Conservation (phyloP, 192 early-diverging fungal genomes). For the Backusella luteola region DNA sequence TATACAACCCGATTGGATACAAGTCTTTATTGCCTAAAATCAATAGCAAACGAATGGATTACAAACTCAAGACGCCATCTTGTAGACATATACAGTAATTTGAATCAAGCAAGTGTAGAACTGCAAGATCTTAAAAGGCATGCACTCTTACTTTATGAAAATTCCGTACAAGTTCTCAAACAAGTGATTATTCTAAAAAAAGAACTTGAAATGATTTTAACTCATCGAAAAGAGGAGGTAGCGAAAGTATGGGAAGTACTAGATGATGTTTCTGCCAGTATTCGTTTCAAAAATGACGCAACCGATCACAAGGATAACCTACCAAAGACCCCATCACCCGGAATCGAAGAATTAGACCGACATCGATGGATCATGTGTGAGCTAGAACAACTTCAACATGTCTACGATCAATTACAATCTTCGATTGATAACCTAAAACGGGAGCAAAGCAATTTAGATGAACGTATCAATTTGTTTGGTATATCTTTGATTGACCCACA, state of each 20-base stretch:
- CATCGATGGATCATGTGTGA: conserved; percentile 45
- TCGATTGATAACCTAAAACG: conserved; percentile 44
- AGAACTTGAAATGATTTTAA: conserved; percentile 46
- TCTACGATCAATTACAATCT: conserved; percentile 40
- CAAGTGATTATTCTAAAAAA: conserved; percentile 41
- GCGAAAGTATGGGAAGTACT: conserved; percentile 55
- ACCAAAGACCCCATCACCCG: neutral
- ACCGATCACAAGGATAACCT: neutral
- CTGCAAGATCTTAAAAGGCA: conserved; percentile 39
- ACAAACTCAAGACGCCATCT: conserved; percentile 10
- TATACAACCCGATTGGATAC: conserved; percentile 17
- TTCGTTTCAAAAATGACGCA: conserved; percentile 4
- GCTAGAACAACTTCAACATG: conserved; percentile 43
- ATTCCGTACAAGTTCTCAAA: conserved; percentile 41
- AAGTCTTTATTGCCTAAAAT: conserved; percentile 29
- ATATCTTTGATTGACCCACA: conserved; percentile 38
- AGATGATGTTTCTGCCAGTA: conserved; percentile 38
- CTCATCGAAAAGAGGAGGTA: conserved; percentile 49
- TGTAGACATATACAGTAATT: conserved; percentile 37
- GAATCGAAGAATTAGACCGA: conserved; percentile 35
- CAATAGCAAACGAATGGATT: conserved; percentile 14
- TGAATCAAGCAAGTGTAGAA: conserved; percentile 42
- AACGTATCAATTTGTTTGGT: conserved; percentile 31
- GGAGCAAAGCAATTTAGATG: conserved; percentile 43
- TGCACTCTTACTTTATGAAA: conserved; percentile 41